These are phyloP conservation scores for Kockiozyma suomiensis DNA, from an alignment of 805 yeast species.

Conservation along the genomic window DNA sequence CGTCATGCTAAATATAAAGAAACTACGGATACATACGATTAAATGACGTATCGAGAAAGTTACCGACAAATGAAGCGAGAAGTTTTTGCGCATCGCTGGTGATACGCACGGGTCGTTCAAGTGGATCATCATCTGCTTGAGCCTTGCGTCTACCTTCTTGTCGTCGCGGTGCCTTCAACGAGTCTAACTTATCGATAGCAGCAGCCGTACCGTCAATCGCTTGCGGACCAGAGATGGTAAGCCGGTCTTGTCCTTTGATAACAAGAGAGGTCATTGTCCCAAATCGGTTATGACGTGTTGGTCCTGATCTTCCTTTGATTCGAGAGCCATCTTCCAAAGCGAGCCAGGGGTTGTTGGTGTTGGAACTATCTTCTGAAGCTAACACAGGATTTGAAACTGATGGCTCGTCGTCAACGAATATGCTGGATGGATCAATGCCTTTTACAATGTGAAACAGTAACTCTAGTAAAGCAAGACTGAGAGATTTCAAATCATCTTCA, in stretches of 20 bases:
- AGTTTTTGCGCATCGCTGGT: slow-evolving; percentile 41
- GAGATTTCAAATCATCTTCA: slow-evolving; percentile 63
- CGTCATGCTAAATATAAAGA: neutral
- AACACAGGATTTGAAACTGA: too few relatives aligned
- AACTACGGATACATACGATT: slow-evolving; percentile 46
- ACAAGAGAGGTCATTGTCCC: slow-evolving; percentile 82
- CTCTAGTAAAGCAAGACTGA: slow-evolving; percentile 69
- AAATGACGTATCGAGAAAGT: slow-evolving; percentile 74
- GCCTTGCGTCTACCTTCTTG: slow-evolving; percentile 34
- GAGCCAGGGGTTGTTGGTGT: slow-evolving; percentile 42
- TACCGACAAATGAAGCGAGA: slow-evolving; percentile 53
- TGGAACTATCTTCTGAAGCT: too few relatives aligned
- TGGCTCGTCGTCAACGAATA: slow-evolving; percentile 29
- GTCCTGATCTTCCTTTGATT: slow-evolving; percentile 51
- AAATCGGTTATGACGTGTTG: slow-evolving; percentile 84
- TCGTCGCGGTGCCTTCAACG: slow-evolving; percentile 64
- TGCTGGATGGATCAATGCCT: slow-evolving; percentile 52
- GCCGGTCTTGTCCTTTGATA: slow-evolving; percentile 57
- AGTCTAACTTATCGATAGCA: slow-evolving; percentile 66
- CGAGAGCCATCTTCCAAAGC: slow-evolving; percentile 63
- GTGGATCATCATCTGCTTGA: slow-evolving; percentile 10
- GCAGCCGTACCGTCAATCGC: slow-evolving; percentile 56
- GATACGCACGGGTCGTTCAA: slow-evolving; percentile 35
- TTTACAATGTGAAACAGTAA: slow-evolving; percentile 63
- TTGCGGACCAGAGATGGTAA: slow-evolving; percentile 74